Base-by-base conservation (phyloP, 495 filamentous ascomycete genomes). In the Jackrogersella minutella region DNA sequence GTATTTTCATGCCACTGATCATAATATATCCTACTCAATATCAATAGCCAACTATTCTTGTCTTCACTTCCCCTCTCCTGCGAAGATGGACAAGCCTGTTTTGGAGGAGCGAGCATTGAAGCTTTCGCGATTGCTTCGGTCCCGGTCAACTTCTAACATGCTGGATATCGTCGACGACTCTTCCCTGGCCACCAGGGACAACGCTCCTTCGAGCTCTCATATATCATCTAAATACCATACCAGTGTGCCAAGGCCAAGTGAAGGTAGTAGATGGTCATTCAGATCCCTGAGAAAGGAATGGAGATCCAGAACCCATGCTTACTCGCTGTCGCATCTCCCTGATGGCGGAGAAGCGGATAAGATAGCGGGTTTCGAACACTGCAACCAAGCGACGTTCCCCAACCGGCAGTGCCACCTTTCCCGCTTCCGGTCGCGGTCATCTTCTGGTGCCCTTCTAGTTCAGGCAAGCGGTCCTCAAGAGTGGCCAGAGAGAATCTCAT, bases 121-220 rank as follows among this genome's bases (percentile, higher is more conserved):
- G 36, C 10, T 41, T 43, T n/a, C 60, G 30, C 50, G 44, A 17
- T 43, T 71, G 17, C 56, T 59, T 44, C 64, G 60, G 34, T 64
- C 64, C 2, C 59, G 57, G 19, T 72, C 69, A 1, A 54, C 62
- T 6, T 72, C 66, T 17, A 57, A 61, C 17, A 61, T 69, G 28
- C 54, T 59, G 30, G 54, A 66, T 31, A 26, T 57, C n/a, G 40
- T 50, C 31, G 13, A 43, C 2, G 41, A n/a, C 19, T 34, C 31
- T 51, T 22, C 4, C 59, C 52, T 2, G 13, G n/a, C 10, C 9
- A 3, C 16, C 6, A 37, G 30, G 30, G 16, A 4, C 10, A 24
- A 24, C 5, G 36, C 30, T n/a, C 17, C 17, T 11, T 52, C 49
- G 8, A 28, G 5, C 10, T 36, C 11, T 11, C 5, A 34, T 34